A percentile compares a stretch with the other conserved stretches of the same genome.
Conservation (phyloP, 176 grass and related monocot species). For the Aechmea fasciata region DNA sequence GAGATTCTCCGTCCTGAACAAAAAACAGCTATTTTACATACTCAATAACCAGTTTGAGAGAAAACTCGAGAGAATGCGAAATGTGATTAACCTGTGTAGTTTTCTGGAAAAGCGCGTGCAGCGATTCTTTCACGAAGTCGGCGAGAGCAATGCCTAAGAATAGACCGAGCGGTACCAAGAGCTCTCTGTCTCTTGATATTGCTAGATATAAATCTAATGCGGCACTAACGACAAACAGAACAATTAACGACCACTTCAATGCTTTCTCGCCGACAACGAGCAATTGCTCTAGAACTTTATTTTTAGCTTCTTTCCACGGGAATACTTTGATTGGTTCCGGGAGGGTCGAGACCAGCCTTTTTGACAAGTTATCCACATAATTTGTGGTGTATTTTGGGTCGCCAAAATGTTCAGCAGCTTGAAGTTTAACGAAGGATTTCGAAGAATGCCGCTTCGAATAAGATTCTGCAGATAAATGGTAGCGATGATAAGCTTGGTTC, state of each 20-base stretch:
- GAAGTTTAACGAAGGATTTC: slow-evolving; percentile 1
- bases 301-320: slow-evolving; percentile 23
- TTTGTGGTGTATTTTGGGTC: neutral
- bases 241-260: slow-evolving; percentile 18
- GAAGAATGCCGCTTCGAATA: neutral
- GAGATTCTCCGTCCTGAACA: slow-evolving; percentile 7
- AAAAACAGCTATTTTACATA: neutral
- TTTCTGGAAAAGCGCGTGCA: slow-evolving; percentile 4
- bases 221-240: neutral
- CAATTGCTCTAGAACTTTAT: slow-evolving; percentile 1
- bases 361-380: neutral
- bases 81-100: neutral
- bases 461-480: neutral
- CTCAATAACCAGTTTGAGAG: neutral
- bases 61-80: neutral
- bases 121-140: slow-evolving; percentile 10
- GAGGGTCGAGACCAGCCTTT: slow-evolving; percentile 1
- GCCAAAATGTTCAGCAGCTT: slow-evolving; percentile 9
- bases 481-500: neutral
- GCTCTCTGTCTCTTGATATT: slow-evolving; percentile 14
- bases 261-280: slow-evolving; percentile 2
- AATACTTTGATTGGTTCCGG: slow-evolving; percentile 13
- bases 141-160: slow-evolving; percentile 19
- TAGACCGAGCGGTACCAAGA: slow-evolving; percentile 14
- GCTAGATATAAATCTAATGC: slow-evolving; percentile 12